Conservation (phyloP, 805 yeast species). For the Zygosaccharomyces bailii region DNA sequence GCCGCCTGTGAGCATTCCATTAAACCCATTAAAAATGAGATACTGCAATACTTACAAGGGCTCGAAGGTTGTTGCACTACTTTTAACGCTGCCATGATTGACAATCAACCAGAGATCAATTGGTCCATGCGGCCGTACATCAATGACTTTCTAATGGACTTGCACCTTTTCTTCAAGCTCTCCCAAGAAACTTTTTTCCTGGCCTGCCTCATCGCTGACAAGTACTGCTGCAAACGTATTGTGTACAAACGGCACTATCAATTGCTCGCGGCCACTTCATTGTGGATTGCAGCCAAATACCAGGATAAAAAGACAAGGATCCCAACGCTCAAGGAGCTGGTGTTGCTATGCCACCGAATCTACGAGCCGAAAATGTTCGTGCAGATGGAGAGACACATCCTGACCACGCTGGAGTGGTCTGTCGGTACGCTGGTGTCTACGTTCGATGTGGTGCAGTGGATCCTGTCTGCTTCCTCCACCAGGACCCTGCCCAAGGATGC, state of each 20-base stretch:
- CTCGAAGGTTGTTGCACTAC: slow-evolving; percentile 33
- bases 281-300: slow-evolving; percentile 84
- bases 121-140: slow-evolving; percentile 76
- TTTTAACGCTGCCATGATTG: slow-evolving; percentile 56
- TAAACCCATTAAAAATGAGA: slow-evolving; percentile 43
- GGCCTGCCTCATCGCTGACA: slow-evolving; percentile 70
- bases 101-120: slow-evolving; percentile 79
- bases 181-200: slow-evolving; percentile 63
- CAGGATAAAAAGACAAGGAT: slow-evolving; percentile 63
- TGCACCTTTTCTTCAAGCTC: slow-evolving; percentile 56
- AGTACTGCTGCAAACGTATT: slow-evolving; percentile 77
- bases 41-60: slow-evolving; percentile 39
- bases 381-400: slow-evolving; percentile 78
- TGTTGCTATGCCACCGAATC: slow-evolving; percentile 59
- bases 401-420: slow-evolving; percentile 68
- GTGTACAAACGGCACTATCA: slow-evolving; percentile 80
- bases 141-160: slow-evolving; percentile 71
- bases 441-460: slow-evolving; percentile 19
- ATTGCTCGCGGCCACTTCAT: slow-evolving; percentile 76
- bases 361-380: slow-evolving; percentile 61
- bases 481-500: slow-evolving; percentile 10
- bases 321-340: slow-evolving; percentile 63
- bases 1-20: slow-evolving; percentile 41
- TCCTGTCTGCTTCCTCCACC: slow-evolving; percentile 7
- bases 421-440: slow-evolving; percentile 23